Evolutionary conservation across 2,329 filamentous ascomycete species (phyloP).

Genomic region (Aspergillus ustus): DNA sequence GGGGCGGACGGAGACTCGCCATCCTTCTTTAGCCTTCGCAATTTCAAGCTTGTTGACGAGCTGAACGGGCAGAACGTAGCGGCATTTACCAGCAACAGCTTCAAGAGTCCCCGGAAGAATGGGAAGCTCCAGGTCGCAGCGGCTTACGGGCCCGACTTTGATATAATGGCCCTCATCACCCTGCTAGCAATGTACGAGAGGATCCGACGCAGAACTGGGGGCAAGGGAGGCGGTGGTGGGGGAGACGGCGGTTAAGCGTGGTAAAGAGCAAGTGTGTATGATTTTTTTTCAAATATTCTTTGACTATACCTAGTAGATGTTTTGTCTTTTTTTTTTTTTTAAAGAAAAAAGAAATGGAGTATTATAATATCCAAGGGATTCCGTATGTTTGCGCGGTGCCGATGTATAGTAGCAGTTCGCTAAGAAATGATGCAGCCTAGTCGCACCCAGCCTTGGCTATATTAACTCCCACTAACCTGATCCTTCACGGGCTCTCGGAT

Average conservation of each 20-base stretch:
- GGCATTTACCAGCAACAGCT: slow-evolving; percentile 34
- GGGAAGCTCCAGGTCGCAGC: slow-evolving; percentile 38
- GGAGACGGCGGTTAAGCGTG: slow-evolving; percentile 21
- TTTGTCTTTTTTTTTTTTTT: neutral
- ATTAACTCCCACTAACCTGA: slow-evolving; percentile 20
- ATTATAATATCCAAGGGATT: neutral
- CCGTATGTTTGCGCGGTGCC: neutral
- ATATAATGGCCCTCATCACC: slow-evolving; percentile 36
- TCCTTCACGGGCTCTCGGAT: slow-evolving; percentile 13
- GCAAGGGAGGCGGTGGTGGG: slow-evolving; percentile 13
- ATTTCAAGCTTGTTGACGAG: slow-evolving; percentile 42
- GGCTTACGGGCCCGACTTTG: slow-evolving; percentile 33
- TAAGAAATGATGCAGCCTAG: slow-evolving; percentile 21
- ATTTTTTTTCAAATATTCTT: neutral
- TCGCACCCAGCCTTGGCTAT: slow-evolving; percentile 19
- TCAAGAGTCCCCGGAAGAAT: slow-evolving; percentile 35
- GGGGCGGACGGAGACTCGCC: slow-evolving; percentile 32
- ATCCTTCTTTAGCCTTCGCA: slow-evolving; percentile 27
- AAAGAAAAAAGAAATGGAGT: neutral
- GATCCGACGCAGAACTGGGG: slow-evolving; percentile 23
- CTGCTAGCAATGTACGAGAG: slow-evolving; percentile 33
- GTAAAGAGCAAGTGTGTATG: neutral
- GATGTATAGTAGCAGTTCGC: slow-evolving; percentile 9
- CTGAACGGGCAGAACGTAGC: slow-evolving; percentile 33
- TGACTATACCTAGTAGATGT: neutral